Evolutionary conservation across 2,329 filamentous ascomycete species (phyloP), one percentile per base, ranked within the genome.

Genomic region (Epichloe glyceriae): DNA sequence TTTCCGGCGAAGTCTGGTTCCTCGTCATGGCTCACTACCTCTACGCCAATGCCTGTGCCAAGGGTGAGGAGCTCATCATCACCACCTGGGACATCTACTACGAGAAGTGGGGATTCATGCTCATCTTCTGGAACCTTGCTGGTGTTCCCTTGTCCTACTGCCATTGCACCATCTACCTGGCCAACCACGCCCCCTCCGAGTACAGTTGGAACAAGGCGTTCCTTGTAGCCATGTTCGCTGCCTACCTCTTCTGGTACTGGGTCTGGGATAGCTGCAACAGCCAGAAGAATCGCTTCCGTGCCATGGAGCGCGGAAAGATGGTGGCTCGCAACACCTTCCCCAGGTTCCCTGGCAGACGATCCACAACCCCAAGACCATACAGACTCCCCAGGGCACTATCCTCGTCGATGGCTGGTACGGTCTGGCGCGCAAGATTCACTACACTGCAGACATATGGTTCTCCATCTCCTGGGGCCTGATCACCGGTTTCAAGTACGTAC

Each of bases 101-200:
- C 61, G 89, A 95, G 75, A 95, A 95, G 72, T 90, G 87, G 80
- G 89, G 89, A 49, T 95, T 95, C 74, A 95, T 95, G 89, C 79
- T 95, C 58, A 94, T 94, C 67, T 95, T 95, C 79, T 95, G 89
- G 89, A 95, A 95, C 70, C 74, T 95, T 65, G 88, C 89, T 45
- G 89, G 89, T 58, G 89, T 95, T 26, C 89, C 89, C 14, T 76
- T 95, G 49, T 89, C 83, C 50, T 95, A 95, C 76, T 95, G 88
- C 73, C 89, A 95, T 74, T 93, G 86, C 77, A 91, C 86, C 46
- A 81, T 95, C 60, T 95, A 86, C 70, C 77, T 95, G 47, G 88
- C 88, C 57, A 90, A 86, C 68, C 88, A 94, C 66, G 71, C 85
- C 61, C 86, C 90, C 0, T 75, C 80, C 37, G 80, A 80, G 52